Conservation (phyloP, 108 stramenopile species). For the Cyclotella distinguenda region DNA sequence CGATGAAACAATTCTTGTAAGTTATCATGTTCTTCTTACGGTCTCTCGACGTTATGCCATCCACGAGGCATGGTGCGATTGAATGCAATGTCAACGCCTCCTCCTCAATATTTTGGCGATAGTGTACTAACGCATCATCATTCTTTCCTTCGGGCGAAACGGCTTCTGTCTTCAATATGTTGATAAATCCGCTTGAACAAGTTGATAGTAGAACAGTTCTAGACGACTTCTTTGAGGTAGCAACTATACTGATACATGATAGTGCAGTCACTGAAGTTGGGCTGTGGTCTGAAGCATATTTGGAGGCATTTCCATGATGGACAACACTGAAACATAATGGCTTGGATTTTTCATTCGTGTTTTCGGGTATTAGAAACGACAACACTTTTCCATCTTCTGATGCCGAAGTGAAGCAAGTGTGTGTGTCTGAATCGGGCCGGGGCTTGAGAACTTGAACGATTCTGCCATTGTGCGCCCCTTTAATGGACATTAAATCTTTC, state of each 20-base stretch:
- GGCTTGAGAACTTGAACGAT: slow-evolving; percentile 21
- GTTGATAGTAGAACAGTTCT: slow-evolving; percentile 18
- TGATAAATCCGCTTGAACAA: slow-evolving; percentile 20
- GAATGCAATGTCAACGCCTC: slow-evolving; percentile 47
- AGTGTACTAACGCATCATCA: slow-evolving; percentile 31
- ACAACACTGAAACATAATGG: slow-evolving; percentile 30
- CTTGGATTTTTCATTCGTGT: slow-evolving; percentile 9
- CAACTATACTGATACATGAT: not conserved
- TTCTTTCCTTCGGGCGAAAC: not conserved
- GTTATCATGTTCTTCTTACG: slow-evolving; percentile 15
- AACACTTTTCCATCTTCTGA: slow-evolving; percentile 39
- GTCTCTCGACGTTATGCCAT: slow-evolving; percentile 7
- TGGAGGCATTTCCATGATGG: slow-evolving; percentile 18
- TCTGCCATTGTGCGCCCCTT: slow-evolving; percentile 25
- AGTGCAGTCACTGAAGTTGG: slow-evolving; percentile 9
- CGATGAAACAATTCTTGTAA: slow-evolving; percentile 22
- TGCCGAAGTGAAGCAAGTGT: slow-evolving; percentile 13
- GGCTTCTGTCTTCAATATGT: slow-evolving; percentile 12
- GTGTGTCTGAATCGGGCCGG: slow-evolving; percentile 6
- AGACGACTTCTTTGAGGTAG: not conserved
- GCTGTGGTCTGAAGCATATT: slow-evolving; percentile 18
- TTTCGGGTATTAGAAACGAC: slow-evolving; percentile 16
- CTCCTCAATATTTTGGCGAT: slow-evolving; percentile 50
- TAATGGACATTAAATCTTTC: slow-evolving; percentile 28
- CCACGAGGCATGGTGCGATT: slow-evolving; percentile 7